Evolutionary conservation across 2,329 filamentous ascomycete species (phyloP).

Genomic region (Teratosphaeria epicoccoides): DNA sequence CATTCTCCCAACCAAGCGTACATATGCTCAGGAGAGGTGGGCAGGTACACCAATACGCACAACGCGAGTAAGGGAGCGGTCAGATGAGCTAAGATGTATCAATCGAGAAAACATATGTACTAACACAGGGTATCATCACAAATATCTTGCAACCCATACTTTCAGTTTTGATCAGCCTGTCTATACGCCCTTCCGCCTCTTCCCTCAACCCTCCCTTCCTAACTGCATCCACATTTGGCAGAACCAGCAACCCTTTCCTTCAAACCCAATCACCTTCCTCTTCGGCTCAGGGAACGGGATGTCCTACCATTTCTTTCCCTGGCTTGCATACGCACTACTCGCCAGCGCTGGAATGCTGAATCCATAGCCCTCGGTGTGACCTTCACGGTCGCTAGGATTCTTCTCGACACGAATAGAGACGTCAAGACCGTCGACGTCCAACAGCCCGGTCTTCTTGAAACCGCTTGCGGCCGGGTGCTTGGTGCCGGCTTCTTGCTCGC

Average conservation of each 20-base stretch:
- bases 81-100: not conserved
- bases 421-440: conserved; percentile 36
- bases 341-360: conserved; percentile 38
- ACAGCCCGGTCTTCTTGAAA: conserved; percentile 31
- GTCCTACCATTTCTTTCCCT: conserved; percentile 20
- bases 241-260: not conserved
- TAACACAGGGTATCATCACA: not conserved
- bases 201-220: not conserved
- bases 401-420: conserved; percentile 41
- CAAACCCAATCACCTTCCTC: not conserved
- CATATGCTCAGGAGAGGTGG: too few species aligned
- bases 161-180: not conserved
- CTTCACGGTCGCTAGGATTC: conserved; percentile 32
- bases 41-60: too few species aligned
- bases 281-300: not conserved
- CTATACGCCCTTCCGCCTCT: not conserved
- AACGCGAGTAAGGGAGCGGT: too few species aligned
- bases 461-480: conserved; percentile 58
- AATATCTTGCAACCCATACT: not conserved
- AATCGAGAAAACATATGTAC: not conserved
- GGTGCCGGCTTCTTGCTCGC: conserved; percentile 71
- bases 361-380: conserved; percentile 40
- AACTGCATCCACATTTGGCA: not conserved
- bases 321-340: conserved; percentile 13
- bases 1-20: too few species aligned